phyloP scores from a whole-genome alignment of 306 rosid genomes.

The Trifolium subterraneum region DNA sequence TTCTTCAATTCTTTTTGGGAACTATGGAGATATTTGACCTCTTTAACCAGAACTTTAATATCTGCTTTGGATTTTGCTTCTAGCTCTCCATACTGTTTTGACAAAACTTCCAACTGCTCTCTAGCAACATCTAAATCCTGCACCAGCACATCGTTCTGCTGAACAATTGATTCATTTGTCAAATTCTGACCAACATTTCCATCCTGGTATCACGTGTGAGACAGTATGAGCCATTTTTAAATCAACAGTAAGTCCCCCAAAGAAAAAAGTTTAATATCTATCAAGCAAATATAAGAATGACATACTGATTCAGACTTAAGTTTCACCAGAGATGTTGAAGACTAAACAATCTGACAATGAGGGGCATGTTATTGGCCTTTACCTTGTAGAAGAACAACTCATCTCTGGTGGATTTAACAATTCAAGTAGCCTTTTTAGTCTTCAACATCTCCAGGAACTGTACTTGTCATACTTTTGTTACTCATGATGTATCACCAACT shows the following conservation, averaged over 20 bases:
- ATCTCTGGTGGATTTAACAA: not conserved
- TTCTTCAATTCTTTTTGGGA: constrained; percentile 68
- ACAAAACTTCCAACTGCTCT: constrained; percentile 67
- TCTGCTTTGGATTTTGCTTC: constrained; percentile 94
- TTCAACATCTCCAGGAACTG: not conserved
- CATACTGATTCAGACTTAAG: constrained; percentile 77
- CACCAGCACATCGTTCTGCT: constrained; percentile 55
- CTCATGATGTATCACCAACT: too few species aligned
- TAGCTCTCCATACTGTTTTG: constrained; percentile 77
- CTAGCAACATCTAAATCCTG: constrained; percentile 67
- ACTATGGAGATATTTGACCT: constrained; percentile 90
- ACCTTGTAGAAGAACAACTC: not conserved
- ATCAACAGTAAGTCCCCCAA: constrained; percentile 27
- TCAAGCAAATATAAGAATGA: constrained; percentile 38
- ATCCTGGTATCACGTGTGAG: constrained; percentile 57
- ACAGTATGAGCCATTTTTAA: constrained; percentile 22
- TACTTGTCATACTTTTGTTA: too few species aligned
- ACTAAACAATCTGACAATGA: too few species aligned
- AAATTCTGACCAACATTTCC: constrained; percentile 49
- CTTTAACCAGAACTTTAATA: constrained; percentile 86
- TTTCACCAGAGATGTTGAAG: too few species aligned
- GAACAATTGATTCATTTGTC: constrained; percentile 48
- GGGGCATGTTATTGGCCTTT: constrained; percentile 36
- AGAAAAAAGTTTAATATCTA: constrained; percentile 30
- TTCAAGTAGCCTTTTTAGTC: not conserved